Evolutionary conservation across 2,329 filamentous ascomycete species (phyloP), one percentile per base, ranked within the genome.

Genomic region (Graphilbum fragrans): DNA sequence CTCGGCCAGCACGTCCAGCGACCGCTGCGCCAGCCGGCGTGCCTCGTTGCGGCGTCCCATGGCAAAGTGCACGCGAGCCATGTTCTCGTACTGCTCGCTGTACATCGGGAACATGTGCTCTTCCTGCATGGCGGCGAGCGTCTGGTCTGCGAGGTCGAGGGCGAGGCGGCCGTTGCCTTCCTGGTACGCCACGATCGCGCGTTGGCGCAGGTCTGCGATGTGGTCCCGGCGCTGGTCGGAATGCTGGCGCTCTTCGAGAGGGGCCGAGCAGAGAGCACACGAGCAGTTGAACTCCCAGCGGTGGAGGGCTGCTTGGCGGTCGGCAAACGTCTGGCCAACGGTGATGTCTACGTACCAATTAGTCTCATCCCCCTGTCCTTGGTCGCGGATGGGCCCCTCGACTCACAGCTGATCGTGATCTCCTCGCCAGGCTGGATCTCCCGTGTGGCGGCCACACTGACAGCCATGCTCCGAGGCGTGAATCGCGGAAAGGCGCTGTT

Each of bases 221-320:
- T 55, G 50, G n/a, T 27, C 33, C 7, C 56, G 52, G 7, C 54
- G 54, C 35, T 50, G 50, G 43, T 61, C 59, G 4, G 58, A 60
- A 2, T 52, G 52, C 5, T 49, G 35, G 11, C 52, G 39, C 18
- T 53, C 53, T 0, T 42, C 44, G 23, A 45, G 44, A 1, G 49
- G 45, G n/a, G 52, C 53, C 7, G 50, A 43, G 46, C 58, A 61
- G 16, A 61, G 52, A 11, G 46, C 44, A 41, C 59, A 62, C 12
- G 43, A 47, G 46, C 59, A 62, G 19, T 49, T 50, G 41, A 62
- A 61, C 3, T 51, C 52, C 58, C 58, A 62, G 9, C 51, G 51
- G 35, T 48, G 43, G 11, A 61, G 48, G 2, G 48, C 47, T 3
- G 41, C 36, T 23, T 53, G 50, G 27, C 59, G 51, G 18, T 55